A percentile compares a stretch with the other conserved stretches of the same genome.
These are phyloP conservation scores for Microascus cirrosus DNA, from an alignment of 2,329 filamentous ascomycete genomes.

Conservation along the genomic window DNA sequence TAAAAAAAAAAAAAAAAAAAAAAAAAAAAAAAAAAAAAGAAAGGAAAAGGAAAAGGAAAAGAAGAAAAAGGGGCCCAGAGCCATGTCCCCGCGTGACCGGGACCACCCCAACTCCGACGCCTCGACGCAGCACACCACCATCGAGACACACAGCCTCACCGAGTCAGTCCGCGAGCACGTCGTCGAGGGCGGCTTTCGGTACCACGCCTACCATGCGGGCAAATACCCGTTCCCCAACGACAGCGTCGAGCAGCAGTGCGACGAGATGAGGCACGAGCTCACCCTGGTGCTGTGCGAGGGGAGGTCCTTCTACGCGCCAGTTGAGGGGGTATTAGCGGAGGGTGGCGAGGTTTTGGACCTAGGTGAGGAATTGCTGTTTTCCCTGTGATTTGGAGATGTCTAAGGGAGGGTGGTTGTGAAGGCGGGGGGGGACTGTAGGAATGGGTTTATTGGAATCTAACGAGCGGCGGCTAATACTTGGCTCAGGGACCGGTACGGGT, in stretches of 20 bases:
- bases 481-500: slow-evolving; percentile 35
- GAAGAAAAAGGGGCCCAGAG: not conserved
- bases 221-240: slow-evolving; percentile 32
- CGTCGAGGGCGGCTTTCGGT: slow-evolving; percentile 28
- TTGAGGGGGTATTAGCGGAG: slow-evolving; percentile 22
- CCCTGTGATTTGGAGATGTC: slow-evolving; percentile 2
- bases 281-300: slow-evolving; percentile 26
- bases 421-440: not conserved
- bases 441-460: not conserved
- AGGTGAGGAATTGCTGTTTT: slow-evolving; percentile 16
- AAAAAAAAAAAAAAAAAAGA: not conserved
- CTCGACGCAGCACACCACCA: not conserved
- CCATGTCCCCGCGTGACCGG: not conserved
- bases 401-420: not conserved
- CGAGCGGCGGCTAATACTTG: slow-evolving; percentile 5
- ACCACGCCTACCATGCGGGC: slow-evolving; percentile 27
- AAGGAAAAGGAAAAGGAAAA: not conserved
- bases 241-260: slow-evolving; percentile 27
- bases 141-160: slow-evolving; percentile 26
- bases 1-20: not conserved
- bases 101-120: slow-evolving; percentile 1
- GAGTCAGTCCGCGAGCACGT: slow-evolving; percentile 31
- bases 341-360: slow-evolving; percentile 35
- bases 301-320: slow-evolving; percentile 30
- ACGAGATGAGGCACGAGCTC: slow-evolving; percentile 28